Evolutionary conservation across 2,329 filamentous ascomycete species (phyloP).

Genomic region (Fusarium luffae): DNA sequence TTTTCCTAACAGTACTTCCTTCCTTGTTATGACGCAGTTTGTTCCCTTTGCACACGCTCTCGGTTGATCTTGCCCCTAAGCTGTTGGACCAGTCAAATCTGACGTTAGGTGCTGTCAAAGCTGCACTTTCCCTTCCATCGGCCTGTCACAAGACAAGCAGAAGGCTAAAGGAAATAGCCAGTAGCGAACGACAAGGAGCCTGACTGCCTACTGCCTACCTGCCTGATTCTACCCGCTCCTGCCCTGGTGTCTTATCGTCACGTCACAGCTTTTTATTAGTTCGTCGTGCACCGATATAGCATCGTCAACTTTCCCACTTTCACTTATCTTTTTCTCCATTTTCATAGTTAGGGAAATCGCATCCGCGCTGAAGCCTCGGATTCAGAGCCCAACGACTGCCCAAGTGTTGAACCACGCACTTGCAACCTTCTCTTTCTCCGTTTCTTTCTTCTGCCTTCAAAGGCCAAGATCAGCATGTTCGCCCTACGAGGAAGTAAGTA

Average conservation of each 20-base stretch:
- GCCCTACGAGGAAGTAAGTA: slow-evolving; percentile 54
- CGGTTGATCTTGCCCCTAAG: slow-evolving; percentile 17
- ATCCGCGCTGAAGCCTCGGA: slow-evolving; percentile 12
- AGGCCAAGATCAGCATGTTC: slow-evolving; percentile 49
- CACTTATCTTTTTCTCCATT: slow-evolving; percentile 8
- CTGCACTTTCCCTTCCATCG: slow-evolving; percentile 1
- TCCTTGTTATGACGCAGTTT: slow-evolving; percentile 45
- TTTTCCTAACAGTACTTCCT: slow-evolving; percentile 12
- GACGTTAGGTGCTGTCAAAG: slow-evolving; percentile 8
- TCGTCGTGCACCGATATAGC: slow-evolving; percentile 31
- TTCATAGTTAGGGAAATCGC: slow-evolving; percentile 3
- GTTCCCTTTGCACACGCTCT: slow-evolving; percentile 17
- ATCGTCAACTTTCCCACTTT: slow-evolving; percentile 23
- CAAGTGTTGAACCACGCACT: slow-evolving; percentile 7
- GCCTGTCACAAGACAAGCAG: slow-evolving; percentile 3
- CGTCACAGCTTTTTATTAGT: slow-evolving; percentile 31
- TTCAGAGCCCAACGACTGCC: background rate
- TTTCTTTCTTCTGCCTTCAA: slow-evolving; percentile 9
- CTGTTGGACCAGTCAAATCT: slow-evolving; percentile 10
- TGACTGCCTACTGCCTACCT: slow-evolving; percentile 12
- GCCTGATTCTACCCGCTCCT: slow-evolving; percentile 29
- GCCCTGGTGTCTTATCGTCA: slow-evolving; percentile 33
- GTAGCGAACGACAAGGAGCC: slow-evolving; percentile 12
- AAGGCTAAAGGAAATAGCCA: slow-evolving; percentile 8
- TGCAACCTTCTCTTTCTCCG: slow-evolving; percentile 4